Base-by-base conservation (phyloP, 371 early-diverging fungal species). In the Furculomyces boomerangus region DNA sequence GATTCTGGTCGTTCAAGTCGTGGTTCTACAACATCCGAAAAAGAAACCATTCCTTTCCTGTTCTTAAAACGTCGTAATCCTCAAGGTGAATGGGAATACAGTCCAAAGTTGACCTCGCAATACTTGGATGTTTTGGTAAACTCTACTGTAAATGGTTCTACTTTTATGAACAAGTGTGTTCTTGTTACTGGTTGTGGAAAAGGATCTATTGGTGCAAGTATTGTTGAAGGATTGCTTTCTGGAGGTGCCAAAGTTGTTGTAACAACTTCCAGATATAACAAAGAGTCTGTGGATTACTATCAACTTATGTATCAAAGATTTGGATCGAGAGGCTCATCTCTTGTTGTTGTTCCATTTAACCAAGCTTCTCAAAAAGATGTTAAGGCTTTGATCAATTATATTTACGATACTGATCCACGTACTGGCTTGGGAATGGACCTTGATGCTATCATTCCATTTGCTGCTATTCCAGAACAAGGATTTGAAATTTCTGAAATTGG, bases 331-430 rank as follows among this genome's bases (percentile, higher is more conserved):
- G 90, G 89, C 31, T 79, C 88, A 2, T 75, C 80, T 44, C 74
- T 95, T 44, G 73, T 92, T 24, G 84, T 93, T n/a, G 88, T 93
- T 37, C 96, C 96, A 27, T 95, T 90, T 78, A 95, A 95, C 70
- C 90, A 86, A 58, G 93, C 82, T 48, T 90, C 92, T 20, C 75
- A 80, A 65, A 77, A 78, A 59, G 96, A 95, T 70, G 78, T 84
- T 24, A 73, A 78, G 53, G 71, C 76, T 24, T 68, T 95, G 8
- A 74, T 93, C 49, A 70, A 83, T 61, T 90, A 88, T 71, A 84
- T 93, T 50, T 93, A 91, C 69, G 73, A 76, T 56, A 65, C 71
- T 49, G 86, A 86, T 56, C 28, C 54, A 14, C 74, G 75, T 49
- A 83, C 78, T 75, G 88, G 88, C 54, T 75, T 94, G 28, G 76